Base-by-base conservation (phyloP, 768 basidiomycete species). In the Russula dissimulans region DNA sequence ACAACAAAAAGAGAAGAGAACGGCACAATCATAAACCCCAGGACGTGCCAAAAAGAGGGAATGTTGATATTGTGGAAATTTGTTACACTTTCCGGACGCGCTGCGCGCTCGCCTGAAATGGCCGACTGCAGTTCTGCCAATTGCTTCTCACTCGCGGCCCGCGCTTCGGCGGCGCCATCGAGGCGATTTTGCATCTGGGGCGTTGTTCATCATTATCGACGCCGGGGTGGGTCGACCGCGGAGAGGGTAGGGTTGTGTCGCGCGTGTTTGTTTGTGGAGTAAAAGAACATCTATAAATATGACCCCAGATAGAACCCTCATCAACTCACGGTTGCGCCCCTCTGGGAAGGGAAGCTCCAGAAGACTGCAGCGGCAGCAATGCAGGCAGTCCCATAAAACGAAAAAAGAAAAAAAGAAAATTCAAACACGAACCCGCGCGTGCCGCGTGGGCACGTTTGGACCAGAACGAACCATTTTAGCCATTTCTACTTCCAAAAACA, bases 281-380 rank as follows among this genome's bases (percentile, higher is more conserved):
- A 26, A 26, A 26, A 26, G 22, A 26, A 26, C 2, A 26, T 26
- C 22, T 26, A 26, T 26, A 26, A 26, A 26, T 26, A 26, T 26
- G 22, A 26, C 22, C 22, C 22, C 22, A 26, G 1, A 26, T 26
- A 26, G 22, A 26, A 26, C 22, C 22, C 22, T 26, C 22, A 26
- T 26, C 29, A 26, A 51, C 54, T 48, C 61, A 93, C 93, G 67
- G 85, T 78, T 8, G 86, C 82, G 4, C 93, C 92, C 48, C 83
- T 81, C 60, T 94, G 90, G 1, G 91, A 93, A 15, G 93, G 93
- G 70, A 97, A 95, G 68, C 90, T 90, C 94, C 94, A 97, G 71
- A 91, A 95, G 73, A 95, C 93, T 95, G 48, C 55, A 57, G 58
- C 41, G 65, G 66, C 66, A 62, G 66, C 65, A 62, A 45, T 57